Conservation (phyloP, 345 rosid genomes). For the Cardamine chenopodiifolia region DNA sequence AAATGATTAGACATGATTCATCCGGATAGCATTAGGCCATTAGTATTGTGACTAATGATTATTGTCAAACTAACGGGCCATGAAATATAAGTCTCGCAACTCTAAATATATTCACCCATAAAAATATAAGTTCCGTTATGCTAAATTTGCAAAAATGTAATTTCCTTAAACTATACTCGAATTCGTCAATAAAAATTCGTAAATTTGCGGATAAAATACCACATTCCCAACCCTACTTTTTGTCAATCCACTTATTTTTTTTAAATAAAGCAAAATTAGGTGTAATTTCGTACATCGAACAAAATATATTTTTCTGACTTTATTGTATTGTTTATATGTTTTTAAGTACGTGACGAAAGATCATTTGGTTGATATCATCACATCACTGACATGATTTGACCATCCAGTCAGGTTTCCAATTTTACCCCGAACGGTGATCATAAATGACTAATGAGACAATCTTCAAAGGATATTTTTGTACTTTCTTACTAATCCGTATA, state of each 20-base stretch:
- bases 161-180: no score
- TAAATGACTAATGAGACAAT: background rate
- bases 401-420: conserved; percentile 29
- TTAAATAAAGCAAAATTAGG: background rate
- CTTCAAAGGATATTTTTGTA: conserved; percentile 16
- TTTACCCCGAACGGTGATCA: background rate
- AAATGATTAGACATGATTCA: no score
- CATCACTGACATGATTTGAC: background rate
- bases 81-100: no score
- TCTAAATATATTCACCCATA: no score
- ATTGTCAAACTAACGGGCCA: background rate
- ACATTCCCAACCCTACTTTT: no score
- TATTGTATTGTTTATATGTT: background rate
- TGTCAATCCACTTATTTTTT: background rate
- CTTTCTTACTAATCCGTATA: background rate
- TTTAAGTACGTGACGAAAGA: conserved; percentile 26
- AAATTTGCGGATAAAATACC: no score
- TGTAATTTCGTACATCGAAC: background rate
- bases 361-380: conserved; percentile 29
- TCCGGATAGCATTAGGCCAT: background rate
- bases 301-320: background rate
- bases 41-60: background rate
- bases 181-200: no score
- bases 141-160: no score
- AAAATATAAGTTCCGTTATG: no score